phyloP scores from a whole-genome alignment of 2,329 filamentous ascomycete species.

The Lecanicillium sp. region DNA sequence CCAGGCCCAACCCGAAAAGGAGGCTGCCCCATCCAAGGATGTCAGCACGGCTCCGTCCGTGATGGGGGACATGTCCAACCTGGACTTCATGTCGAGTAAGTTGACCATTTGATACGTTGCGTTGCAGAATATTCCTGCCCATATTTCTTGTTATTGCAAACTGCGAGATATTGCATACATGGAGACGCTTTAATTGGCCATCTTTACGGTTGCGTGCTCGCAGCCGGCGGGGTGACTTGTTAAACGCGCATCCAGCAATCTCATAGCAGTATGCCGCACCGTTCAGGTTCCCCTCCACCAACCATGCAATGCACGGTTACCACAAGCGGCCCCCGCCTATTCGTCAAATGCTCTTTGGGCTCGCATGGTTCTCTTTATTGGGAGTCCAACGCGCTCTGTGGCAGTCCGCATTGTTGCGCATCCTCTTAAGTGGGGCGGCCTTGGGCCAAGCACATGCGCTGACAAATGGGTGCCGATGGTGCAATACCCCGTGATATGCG shows the following conservation, averaged over 20 bases:
- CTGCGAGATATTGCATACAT: background rate
- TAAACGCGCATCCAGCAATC: background rate
- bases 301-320: background rate
- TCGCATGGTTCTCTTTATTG: background rate
- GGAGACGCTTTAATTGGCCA: background rate
- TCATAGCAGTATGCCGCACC: too few relatives aligned
- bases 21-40: slow-evolving; percentile 26
- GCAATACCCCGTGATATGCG: slow-evolving; percentile 52
- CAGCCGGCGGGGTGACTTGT: background rate
- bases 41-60: slow-evolving; percentile 29
- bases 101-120: slow-evolving; percentile 11
- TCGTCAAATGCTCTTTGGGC: background rate
- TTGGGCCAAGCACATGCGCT: slow-evolving; percentile 17
- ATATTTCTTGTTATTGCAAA: background rate
- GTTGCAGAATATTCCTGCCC: too few relatives aligned
- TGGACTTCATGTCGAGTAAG: slow-evolving; percentile 46
- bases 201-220: background rate
- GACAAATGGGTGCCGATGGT: slow-evolving; percentile 44
- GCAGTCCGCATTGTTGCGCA: background rate
- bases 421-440: slow-evolving; percentile 7
- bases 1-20: slow-evolving; percentile 41
- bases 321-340: background rate
- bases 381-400: slow-evolving; percentile 1
- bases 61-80: slow-evolving; percentile 35
- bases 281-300: too few relatives aligned